Evolutionary conservation across 441 rosid species (phyloP), one percentile per base, ranked within the genome.

Genomic region (Brassica balearica): DNA sequence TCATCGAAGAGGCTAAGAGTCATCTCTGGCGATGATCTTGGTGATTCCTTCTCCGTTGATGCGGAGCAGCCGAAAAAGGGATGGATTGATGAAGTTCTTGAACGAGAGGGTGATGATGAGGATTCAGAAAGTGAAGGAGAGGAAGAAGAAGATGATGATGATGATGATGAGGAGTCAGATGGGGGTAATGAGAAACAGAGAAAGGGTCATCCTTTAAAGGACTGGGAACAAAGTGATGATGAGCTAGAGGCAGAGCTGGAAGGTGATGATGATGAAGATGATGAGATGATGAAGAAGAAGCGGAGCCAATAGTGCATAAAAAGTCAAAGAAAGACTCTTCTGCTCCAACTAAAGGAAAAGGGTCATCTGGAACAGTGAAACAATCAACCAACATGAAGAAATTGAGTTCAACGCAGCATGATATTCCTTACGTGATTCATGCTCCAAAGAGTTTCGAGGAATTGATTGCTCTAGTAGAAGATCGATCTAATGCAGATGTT

Each of bases 201-300:
- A 34, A 85, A 84, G 75, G 27, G 66, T 75, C 59, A 58, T 65
- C 80, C 85, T 75, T 55, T 91, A 80, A 84, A 86, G 83, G 97
- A 91, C 61, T 95, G 98, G 97, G 97, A 93, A 77, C 97, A 89
- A 81, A 93, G 97, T 82, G 99, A 95, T 82, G 96, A 90, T 34
- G 80, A 88, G 81, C 80, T 89, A 70, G 91, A 72, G 64, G 76
- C 80, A 14, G 89, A 87, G 85, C 84, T 89, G 80, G 90, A 88
- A 51, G 90, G 85, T 70, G 90, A 84, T 58, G 59, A 55, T 6
- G 59, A 55, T 2, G 56, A 25, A 76, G 80, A 82, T n/a, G 87
- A 83, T 10, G 65, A 60, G 89, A 84, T 5, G 77, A 38, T 8
- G 86, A 65, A 64, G 64, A 83, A 53, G 63, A 83, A 64, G 75